Conservation (phyloP, 257 asterid genomes). For the Solanum neorickii region DNA sequence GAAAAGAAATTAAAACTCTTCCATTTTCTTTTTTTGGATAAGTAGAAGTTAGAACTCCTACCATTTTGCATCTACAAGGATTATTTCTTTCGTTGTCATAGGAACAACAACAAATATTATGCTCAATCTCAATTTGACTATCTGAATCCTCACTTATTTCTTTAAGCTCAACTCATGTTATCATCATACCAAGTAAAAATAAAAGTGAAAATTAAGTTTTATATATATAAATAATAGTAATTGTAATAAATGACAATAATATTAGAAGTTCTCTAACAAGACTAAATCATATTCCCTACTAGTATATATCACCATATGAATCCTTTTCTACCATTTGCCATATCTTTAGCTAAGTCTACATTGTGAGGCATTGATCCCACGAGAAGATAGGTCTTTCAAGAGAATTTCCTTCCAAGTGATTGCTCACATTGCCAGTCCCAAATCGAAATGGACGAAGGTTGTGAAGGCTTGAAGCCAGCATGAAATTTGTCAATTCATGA, state of each 20-base stretch:
- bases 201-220: background rate
- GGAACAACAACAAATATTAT: background rate
- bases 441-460: background rate
- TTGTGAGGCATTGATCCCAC: background rate
- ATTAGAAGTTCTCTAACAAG: background rate
- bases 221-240: background rate
- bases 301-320: background rate
- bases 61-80: background rate
- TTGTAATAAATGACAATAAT: background rate
- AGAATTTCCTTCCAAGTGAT: background rate
- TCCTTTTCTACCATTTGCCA: background rate
- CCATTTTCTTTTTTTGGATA: background rate
- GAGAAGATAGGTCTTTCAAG: background rate
- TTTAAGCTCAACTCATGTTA: background rate
- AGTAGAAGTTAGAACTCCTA: background rate
- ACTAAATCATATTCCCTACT: background rate
- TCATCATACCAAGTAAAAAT: background rate
- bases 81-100: background rate
- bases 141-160: background rate
- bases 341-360: background rate
- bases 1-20: background rate
- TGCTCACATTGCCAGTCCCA: background rate
- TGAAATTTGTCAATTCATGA: background rate
- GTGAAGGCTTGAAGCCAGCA: background rate
- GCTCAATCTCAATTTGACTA: background rate